Evolutionary conservation across 129 eudicot species (phyloP), one percentile per base, ranked within the genome.

Genomic region (Helianthus tuberosus): DNA sequence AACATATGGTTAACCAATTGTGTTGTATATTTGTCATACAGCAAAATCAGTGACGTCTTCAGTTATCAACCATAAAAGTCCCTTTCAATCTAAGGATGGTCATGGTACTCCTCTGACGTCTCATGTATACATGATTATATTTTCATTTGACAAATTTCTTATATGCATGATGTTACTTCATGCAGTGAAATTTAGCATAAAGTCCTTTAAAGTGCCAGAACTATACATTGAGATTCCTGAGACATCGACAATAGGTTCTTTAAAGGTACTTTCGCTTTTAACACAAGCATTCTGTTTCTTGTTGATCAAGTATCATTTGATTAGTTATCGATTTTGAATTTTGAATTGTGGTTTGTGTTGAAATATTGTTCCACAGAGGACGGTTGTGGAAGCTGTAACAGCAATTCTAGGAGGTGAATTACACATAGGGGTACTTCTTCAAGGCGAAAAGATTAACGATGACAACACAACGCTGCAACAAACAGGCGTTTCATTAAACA

Each of bases 161-260:
- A 89, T 49, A 43, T 71, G 65, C 50, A n/a, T 72, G 48, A 35
- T 74, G 79, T 27, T 67, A 79, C 57, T 79, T 58, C 9, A 6
- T 75, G 64, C 92, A 95, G 99, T 95, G 85, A 87, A 88, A 75
- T 83, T 95, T 16, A 85, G 89, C 89, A 91, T 95, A 47, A 89
- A 95, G 81, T 91, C 99, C 66, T 89, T 95, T 77, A 85, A 68
- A 82, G 96, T 95, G 74, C 99, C 99, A 8, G 97, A 95, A 84
- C 89, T 95, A 75, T 86, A 87, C 64, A 69, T 95, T 57, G 99
- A 95, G 84, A 92, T 95, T 78, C 95, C 99, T 15, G 99, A 95
- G 81, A 91, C 87, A 65, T 79, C 91, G 49, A 95, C 94, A 51
- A 90, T 95, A 50, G 96, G 96, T 71, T 89, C 97, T 50, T 86